Evolutionary conservation across 108 stramenopile species (phyloP), one percentile per base, ranked within the genome.

Genomic region (Chaetoceros tenuissimus): DNA sequence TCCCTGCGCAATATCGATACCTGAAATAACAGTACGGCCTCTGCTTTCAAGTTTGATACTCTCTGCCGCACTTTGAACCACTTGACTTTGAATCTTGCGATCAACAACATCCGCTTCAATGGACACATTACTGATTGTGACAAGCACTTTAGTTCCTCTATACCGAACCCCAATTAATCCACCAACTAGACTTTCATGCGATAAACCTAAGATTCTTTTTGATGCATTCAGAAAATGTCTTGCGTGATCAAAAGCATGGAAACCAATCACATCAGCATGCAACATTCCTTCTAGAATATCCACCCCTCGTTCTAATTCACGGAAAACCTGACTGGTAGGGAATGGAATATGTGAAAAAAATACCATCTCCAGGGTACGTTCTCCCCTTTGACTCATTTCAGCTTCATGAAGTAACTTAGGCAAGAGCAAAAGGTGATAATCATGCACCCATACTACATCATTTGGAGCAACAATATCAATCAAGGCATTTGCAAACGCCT

Each of bases 201-300:
- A 85, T 40, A 97, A 64, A n/a, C 99, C 99, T 60, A 99, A 67
- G 48, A 98, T 92, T 2, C 99, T 95, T 67, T 98, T 98, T 64
- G 94, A 80, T 7, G 97, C 97, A 72, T 97, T 98, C 53, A 99
- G 73, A 74, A 99, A 99, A 67, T 99, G 99, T 7, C 99, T 76
- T 1, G 99, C 98, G 66, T 99, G 97, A 68, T 99, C 98, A 81
- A 99, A 99, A 8, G 99, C 92, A 75, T 99, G 99, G 68, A 99
- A 99, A 31, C 99, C 99, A 23, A 99, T 88, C 16, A 99, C 89
- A 72, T 99, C 95, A 1, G 99, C 97, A 57, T 84, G 81, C n/a
- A 98, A 72, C 89, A 99, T 93, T 13, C 97, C 97, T 60, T 92
- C 79, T 28, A 99, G 62, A 40, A 99, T 79, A 5, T 71, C 75